A percentile compares a stretch with the other conserved stretches of the same genome.
Evolutionary conservation across 2,329 filamentous ascomycete genomes (phyloP).

Genomic region (Penicillium brasilianum): DNA sequence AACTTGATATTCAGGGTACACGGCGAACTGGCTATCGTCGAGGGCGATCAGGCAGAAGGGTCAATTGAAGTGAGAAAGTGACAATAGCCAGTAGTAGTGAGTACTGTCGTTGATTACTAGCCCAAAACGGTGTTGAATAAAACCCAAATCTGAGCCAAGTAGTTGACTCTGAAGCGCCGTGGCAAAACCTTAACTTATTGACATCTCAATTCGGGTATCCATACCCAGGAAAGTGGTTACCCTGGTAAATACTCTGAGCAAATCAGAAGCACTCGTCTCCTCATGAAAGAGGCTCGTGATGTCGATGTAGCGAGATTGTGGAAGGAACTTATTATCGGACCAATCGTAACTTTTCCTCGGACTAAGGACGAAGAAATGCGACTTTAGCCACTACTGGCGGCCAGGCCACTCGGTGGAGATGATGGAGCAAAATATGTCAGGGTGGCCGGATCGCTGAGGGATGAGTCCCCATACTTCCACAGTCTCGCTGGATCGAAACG

Average conservation of each 20-base stretch:
- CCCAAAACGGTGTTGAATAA: background rate
- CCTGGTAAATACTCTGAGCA: background rate
- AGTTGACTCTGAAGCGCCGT: background rate
- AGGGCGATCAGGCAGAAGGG: background rate
- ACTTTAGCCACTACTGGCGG: background rate
- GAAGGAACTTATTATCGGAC: background rate
- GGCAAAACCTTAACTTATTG: background rate
- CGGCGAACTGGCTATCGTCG: background rate
- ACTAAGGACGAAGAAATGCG: background rate
- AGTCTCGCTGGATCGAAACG: background rate
- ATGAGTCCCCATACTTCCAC: too few species aligned
- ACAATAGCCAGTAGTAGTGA: background rate
- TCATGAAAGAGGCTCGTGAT: background rate
- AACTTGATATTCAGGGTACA: background rate
- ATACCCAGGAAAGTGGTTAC: background rate
- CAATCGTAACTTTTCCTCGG: background rate
- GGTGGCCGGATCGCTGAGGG: background rate
- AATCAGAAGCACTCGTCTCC: background rate
- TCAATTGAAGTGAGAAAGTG: background rate
- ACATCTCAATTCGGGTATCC: background rate
- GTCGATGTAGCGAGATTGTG: background rate
- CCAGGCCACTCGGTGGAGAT: too few species aligned
- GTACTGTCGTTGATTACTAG: background rate
- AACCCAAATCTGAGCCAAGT: background rate
- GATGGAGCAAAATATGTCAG: background rate